A percentile compares a stretch with the other conserved stretches of the same genome.
These are phyloP conservation scores for Schwanniomyces vanrijiae DNA, from an alignment of 805 yeast species.

Conservation along the genomic window DNA sequence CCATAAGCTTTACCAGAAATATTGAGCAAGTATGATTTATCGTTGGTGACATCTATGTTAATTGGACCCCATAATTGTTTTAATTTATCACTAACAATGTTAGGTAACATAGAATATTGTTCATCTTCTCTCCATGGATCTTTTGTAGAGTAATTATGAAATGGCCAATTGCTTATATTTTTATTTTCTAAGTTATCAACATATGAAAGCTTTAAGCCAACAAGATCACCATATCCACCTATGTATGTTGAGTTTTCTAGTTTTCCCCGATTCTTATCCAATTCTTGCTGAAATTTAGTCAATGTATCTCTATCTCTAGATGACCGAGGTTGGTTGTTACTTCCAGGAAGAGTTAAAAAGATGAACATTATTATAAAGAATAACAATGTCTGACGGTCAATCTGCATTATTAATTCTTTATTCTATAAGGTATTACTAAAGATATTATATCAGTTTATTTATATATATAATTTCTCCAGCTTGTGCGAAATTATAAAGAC, in stretches of 20 bases:
- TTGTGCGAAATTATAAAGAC: neutral
- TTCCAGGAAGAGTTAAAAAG: constrained; percentile 30
- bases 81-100: constrained; percentile 50
- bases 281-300: constrained; percentile 20
- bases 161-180: constrained; percentile 56
- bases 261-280: constrained; percentile 14
- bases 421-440: neutral
- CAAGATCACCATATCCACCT: constrained; percentile 65
- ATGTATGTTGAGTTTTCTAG: constrained; percentile 44
- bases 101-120: constrained; percentile 58
- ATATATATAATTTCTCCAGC: neutral
- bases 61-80: constrained; percentile 51
- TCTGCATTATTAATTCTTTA: constrained; percentile 3
- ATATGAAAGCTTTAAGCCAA: constrained; percentile 71
- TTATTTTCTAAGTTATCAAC: constrained; percentile 51
- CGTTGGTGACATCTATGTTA: constrained; percentile 9
- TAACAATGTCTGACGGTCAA: constrained; percentile 35
- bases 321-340: constrained; percentile 27
- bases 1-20: constrained; percentile 37
- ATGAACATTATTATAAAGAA: constrained; percentile 36
- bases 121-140: constrained; percentile 47
- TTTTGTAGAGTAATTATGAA: constrained; percentile 46
- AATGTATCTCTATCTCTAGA: constrained; percentile 25
- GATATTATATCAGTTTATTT: neutral
- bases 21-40: constrained; percentile 30